Evolutionary conservation across 2,329 filamentous ascomycete genomes (phyloP).

Genomic region (Achaetomium macrosporum): DNA sequence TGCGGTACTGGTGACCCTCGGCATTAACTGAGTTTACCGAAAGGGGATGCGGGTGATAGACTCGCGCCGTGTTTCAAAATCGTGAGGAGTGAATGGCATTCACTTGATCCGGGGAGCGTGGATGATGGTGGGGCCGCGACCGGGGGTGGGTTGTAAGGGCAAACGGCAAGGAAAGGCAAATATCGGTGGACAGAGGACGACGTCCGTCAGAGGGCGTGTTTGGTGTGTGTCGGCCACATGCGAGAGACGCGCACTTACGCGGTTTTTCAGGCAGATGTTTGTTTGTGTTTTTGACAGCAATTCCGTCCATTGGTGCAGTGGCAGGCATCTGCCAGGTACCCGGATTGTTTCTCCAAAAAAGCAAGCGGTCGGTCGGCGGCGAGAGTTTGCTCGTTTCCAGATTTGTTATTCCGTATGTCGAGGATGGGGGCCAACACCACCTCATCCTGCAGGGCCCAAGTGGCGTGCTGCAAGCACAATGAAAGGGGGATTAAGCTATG

Average conservation of each 20-base stretch:
- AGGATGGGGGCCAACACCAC: conserved; percentile 1
- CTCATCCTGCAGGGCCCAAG: conserved; percentile 7
- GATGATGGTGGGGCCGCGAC: not conserved
- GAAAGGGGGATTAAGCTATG: conserved; percentile 1
- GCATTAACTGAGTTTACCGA: not conserved
- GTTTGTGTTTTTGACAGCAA: not conserved
- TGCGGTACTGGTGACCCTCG: not conserved
- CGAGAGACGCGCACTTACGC: not conserved
- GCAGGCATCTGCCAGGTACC: conserved; percentile 12
- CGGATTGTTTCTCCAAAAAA: not conserved
- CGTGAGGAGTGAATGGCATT: not conserved
- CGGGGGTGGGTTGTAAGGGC: too few relatives aligned
- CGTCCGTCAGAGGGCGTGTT: too few relatives aligned
- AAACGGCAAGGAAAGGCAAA: too few relatives aligned
- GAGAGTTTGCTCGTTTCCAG: not conserved
- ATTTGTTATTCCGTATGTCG: conserved; percentile 1
- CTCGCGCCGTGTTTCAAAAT: not conserved
- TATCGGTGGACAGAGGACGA: not conserved
- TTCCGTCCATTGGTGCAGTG: too few relatives aligned
- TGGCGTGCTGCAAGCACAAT: not conserved
- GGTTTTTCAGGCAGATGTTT: not conserved
- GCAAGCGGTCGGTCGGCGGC: not conserved
- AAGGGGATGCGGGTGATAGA: not conserved
- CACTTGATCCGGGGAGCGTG: not conserved
- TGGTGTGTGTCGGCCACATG: not conserved